Conservation (phyloP, 805 yeast species). For the Brettanomyces custersianus region DNA sequence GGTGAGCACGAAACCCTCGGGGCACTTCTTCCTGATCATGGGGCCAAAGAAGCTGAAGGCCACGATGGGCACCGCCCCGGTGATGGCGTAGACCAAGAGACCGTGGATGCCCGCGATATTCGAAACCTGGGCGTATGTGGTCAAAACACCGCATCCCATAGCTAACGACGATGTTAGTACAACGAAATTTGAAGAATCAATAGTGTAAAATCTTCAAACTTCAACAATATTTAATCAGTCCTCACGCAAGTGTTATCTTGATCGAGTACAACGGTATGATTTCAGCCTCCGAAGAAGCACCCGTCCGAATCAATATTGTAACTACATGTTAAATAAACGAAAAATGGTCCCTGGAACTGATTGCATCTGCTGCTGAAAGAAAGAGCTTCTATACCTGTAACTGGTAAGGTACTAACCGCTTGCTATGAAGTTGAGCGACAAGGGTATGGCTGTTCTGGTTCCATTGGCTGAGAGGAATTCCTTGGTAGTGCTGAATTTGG, state of each 20-base stretch:
- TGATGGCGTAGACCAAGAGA: slow-evolving; percentile 64
- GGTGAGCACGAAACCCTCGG: slow-evolving; percentile 84
- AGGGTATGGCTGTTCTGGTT: slow-evolving; percentile 69
- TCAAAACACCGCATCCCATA: slow-evolving; percentile 81
- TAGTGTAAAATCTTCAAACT: background rate
- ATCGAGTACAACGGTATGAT: slow-evolving; percentile 72
- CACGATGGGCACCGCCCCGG: slow-evolving; percentile 78
- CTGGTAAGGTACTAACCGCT: slow-evolving; percentile 56
- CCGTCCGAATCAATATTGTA: slow-evolving; percentile 35
- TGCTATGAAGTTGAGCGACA: slow-evolving; percentile 84
- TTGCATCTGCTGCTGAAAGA: slow-evolving; percentile 4
- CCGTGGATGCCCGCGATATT: slow-evolving; percentile 85
- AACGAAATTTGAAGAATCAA: background rate
- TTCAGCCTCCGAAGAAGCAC: slow-evolving; percentile 50
- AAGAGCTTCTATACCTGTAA: too few relatives aligned
- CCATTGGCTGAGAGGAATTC: slow-evolving; percentile 73
- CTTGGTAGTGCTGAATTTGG: slow-evolving; percentile 27
- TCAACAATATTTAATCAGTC: slow-evolving; percentile 36
- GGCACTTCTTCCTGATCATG: slow-evolving; percentile 64
- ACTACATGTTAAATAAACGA: background rate
- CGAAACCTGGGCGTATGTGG: slow-evolving; percentile 82
- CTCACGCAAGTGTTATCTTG: slow-evolving; percentile 83
- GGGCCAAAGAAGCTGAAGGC: slow-evolving; percentile 84
- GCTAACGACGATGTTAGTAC: slow-evolving; percentile 35
- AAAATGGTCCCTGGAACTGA: slow-evolving; percentile 2